phyloP scores from a whole-genome alignment of 208 protist genomes.

The Trypanosoma boissoni region DNA sequence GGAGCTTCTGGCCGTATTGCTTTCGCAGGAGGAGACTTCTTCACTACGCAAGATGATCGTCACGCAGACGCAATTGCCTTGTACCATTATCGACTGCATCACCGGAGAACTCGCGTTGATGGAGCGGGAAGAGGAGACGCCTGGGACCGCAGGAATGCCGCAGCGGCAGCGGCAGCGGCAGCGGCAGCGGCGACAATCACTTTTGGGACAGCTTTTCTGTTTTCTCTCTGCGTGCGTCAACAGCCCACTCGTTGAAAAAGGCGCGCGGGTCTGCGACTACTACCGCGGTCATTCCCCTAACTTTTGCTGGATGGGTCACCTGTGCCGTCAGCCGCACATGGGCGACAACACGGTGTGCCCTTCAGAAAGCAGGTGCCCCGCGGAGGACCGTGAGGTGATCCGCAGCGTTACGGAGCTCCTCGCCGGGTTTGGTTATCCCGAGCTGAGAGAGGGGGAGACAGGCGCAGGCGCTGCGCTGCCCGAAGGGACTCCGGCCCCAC shows the following conservation, averaged over 20 bases:
- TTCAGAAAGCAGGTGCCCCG: neutral
- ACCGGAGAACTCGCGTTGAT: constrained; percentile 15
- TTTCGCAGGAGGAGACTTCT: constrained; percentile 42
- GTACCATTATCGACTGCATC: constrained; percentile 24
- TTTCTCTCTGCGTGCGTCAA: constrained; percentile 24
- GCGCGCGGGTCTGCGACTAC: constrained; percentile 14
- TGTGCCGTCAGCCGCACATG: constrained; percentile 21
- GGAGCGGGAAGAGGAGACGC: neutral
- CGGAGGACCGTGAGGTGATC: neutral
- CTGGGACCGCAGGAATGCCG: constrained; percentile 1
- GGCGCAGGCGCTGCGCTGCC: neutral
- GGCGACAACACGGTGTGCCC: neutral
- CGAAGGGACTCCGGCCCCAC: no score
- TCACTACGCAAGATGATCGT: constrained; percentile 6
- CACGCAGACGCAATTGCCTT: constrained; percentile 26
- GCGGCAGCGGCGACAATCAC: constrained; percentile 3
- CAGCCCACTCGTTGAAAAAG: constrained; percentile 10
- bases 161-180: constrained; percentile 6
- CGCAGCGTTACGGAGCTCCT: neutral
- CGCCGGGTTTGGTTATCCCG: constrained; percentile 8
- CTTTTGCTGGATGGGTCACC: constrained; percentile 35
- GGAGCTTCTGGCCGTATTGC: constrained; percentile 60
- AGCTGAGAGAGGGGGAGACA: neutral
- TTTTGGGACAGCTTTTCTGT: constrained; percentile 29
- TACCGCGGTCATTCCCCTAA: constrained; percentile 15